These are phyloP conservation scores for Saturnispora besseyi DNA, from an alignment of 805 yeast species.

Conservation along the genomic window DNA sequence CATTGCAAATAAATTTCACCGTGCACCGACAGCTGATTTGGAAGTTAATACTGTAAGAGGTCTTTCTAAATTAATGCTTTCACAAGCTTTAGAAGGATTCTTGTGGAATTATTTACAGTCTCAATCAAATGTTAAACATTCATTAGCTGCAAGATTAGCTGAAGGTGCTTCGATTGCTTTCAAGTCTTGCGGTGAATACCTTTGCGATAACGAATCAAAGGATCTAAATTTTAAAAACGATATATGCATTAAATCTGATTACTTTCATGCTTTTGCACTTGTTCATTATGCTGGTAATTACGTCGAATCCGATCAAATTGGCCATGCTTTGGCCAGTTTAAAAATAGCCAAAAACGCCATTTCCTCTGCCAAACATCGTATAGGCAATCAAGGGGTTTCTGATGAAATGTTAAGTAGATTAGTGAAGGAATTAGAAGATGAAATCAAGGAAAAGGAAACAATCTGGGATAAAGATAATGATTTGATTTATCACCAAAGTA, in stretches of 20 bases:
- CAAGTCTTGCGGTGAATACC: constrained; percentile 39
- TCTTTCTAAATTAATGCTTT: constrained; percentile 57
- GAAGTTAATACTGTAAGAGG: constrained; percentile 59
- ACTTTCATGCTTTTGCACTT: constrained; percentile 50
- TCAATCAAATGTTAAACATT: constrained; percentile 41
- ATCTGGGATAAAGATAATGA: constrained; percentile 74
- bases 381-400: not conserved
- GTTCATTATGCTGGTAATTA: constrained; percentile 50
- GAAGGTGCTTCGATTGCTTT: constrained; percentile 49
- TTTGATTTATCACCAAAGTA: constrained; percentile 69
- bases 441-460: constrained; percentile 24
- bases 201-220: constrained; percentile 27
- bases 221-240: constrained; percentile 41
- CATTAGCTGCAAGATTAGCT: constrained; percentile 72
- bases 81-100: constrained; percentile 87
- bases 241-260: constrained; percentile 42
- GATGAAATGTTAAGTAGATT: not conserved
- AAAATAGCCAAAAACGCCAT: constrained; percentile 26
- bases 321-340: constrained; percentile 65
- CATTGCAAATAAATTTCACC: constrained; percentile 71
- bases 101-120: constrained; percentile 47
- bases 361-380: not conserved
- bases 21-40: constrained; percentile 80
- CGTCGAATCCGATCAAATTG: constrained; percentile 52
- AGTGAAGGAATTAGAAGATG: constrained; percentile 5